These are phyloP conservation scores for Vigna hirtella DNA, from an alignment of 306 rosid species.

Conservation along the genomic window DNA sequence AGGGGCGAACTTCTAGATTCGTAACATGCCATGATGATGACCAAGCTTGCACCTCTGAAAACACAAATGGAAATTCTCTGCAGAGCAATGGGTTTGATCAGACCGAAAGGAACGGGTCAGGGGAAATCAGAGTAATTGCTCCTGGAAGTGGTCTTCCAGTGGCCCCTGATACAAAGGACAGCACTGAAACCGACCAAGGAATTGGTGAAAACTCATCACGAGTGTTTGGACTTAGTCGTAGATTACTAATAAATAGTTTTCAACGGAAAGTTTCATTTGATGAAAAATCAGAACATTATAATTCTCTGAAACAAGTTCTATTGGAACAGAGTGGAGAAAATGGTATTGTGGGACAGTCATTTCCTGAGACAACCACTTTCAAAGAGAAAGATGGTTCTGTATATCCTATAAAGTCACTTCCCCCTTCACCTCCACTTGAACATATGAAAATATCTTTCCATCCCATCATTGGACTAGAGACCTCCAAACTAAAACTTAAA, in stretches of 20 bases:
- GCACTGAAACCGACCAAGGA: conserved; percentile 48
- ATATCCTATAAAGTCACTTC: conserved; percentile 61
- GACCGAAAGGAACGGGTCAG: conserved; percentile 42
- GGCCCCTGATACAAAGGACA: conserved; percentile 49
- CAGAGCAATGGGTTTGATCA: conserved; percentile 45
- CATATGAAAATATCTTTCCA: conserved; percentile 96
- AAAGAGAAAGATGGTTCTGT: conserved; percentile 54
- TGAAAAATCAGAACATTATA: conserved; percentile 55
- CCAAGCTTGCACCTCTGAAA: conserved; percentile 48
- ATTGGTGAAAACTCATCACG: conserved; percentile 60
- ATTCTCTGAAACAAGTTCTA: conserved; percentile 53
- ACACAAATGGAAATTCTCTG: conserved; percentile 39
- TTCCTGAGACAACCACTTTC: conserved; percentile 49
- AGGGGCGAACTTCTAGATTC: conserved; percentile 51
- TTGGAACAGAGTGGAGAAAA: conserved; percentile 60
- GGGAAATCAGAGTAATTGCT: conserved; percentile 42
- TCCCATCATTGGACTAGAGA: conserved; percentile 67
- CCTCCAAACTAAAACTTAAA: conserved; percentile 73
- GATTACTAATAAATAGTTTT: conserved; percentile 74
- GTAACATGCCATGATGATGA: conserved; percentile 45
- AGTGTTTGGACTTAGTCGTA: conserved; percentile 77
- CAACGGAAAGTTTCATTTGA: conserved; percentile 64
- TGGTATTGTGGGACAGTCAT: conserved; percentile 39
- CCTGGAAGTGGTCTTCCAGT: conserved; percentile 53
- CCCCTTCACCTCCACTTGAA: conserved; percentile 94